Evolutionary conservation across 495 filamentous ascomycete genomes (phyloP).

Genomic region (Xeromyces bisporus): DNA sequence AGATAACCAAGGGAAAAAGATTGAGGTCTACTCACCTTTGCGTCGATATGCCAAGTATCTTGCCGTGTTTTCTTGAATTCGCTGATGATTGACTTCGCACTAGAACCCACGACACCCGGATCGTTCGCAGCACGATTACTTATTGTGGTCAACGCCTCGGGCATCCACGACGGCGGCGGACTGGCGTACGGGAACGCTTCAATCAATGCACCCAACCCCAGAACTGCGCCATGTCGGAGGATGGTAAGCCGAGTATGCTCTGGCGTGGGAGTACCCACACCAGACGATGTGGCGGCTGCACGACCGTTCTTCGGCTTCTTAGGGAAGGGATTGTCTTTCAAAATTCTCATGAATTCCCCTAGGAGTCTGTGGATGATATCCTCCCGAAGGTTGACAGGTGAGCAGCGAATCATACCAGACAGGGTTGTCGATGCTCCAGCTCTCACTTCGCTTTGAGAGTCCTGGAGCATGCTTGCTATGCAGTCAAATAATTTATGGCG

Average conservation of each 20-base stretch:
- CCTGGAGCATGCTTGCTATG: slow-evolving; percentile 84
- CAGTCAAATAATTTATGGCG: slow-evolving; percentile 73
- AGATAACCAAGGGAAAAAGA: background rate
- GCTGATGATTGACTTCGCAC: slow-evolving; percentile 86
- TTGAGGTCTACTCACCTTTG: slow-evolving; percentile 48
- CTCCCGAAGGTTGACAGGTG: slow-evolving; percentile 63
- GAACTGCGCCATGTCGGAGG: slow-evolving; percentile 72
- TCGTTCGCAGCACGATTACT: slow-evolving; percentile 75
- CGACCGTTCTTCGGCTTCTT: slow-evolving; percentile 40
- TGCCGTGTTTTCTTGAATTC: slow-evolving; percentile 99
- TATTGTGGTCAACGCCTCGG: slow-evolving; percentile 73
- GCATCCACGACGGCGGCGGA: slow-evolving; percentile 86
- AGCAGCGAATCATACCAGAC: slow-evolving; percentile 96
- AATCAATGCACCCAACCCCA: slow-evolving; percentile 79
- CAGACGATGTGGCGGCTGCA: slow-evolving; percentile 32
- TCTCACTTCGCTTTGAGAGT: slow-evolving; percentile 84
- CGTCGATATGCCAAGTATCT: slow-evolving; percentile 96
- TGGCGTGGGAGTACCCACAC: slow-evolving; percentile 61
- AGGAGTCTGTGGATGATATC: slow-evolving; percentile 60
- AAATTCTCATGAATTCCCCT: slow-evolving; percentile 56
- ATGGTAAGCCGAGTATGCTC: slow-evolving; percentile 69
- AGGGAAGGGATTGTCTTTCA: slow-evolving; percentile 69
- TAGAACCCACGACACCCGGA: slow-evolving; percentile 85
- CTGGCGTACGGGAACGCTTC: slow-evolving; percentile 96
- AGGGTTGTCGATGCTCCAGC: slow-evolving; percentile 82